Evolutionary conservation across 129 eudicot species (phyloP).

Genomic region (Mikania micrantha): DNA sequence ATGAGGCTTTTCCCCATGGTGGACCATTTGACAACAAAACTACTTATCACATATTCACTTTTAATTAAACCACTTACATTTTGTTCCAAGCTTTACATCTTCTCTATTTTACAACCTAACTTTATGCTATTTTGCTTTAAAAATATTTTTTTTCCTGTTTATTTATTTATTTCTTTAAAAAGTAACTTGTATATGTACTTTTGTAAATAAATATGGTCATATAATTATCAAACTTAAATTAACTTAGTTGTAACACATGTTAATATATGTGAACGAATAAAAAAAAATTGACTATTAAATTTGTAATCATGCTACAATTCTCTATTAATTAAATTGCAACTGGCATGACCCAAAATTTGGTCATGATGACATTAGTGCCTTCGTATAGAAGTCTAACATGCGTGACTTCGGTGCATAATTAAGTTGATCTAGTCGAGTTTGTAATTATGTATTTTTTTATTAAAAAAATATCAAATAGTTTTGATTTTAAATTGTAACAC

Average conservation of each 20-base stretch:
- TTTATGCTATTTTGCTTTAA: slow-evolving; percentile 3
- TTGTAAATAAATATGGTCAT: background rate
- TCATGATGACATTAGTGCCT: background rate
- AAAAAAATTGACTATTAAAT: background rate
- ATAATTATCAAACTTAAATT: background rate
- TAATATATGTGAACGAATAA: background rate
- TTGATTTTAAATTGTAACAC: too few relatives aligned
- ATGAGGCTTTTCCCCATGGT: slow-evolving; percentile 14
- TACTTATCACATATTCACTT: slow-evolving; percentile 23
- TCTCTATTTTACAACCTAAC: slow-evolving; percentile 15
- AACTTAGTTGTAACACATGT: slow-evolving; percentile 1
- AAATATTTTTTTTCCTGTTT: background rate
- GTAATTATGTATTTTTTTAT: background rate
- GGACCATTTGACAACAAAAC: slow-evolving; percentile 24
- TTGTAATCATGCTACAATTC: background rate
- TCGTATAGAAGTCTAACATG: background rate
- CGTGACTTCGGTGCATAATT: background rate
- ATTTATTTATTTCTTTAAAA: background rate
- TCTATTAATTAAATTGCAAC: background rate
- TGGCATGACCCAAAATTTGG: background rate
- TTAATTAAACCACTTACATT: background rate
- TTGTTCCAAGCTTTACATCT: slow-evolving; percentile 11
- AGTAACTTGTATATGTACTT: background rate
- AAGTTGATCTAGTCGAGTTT: background rate
- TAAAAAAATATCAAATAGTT: background rate